Conservation (phyloP, 176 grass and related monocot genomes). For the Oryza meridionalis region DNA sequence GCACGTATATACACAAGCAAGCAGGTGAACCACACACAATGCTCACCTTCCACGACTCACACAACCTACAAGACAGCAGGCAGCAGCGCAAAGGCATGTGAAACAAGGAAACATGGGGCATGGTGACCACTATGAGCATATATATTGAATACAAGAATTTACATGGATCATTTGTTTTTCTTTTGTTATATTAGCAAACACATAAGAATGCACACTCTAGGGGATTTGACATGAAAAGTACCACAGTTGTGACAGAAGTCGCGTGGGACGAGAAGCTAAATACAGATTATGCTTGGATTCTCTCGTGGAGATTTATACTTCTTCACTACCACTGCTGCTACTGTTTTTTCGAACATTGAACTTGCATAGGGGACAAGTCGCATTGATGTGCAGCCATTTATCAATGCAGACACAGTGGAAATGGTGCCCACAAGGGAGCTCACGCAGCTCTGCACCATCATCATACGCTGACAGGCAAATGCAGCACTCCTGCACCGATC, state of each 20-base stretch:
- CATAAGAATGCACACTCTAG: background rate
- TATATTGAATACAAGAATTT: conserved; percentile 10
- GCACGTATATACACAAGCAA: background rate
- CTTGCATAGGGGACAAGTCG: conserved; percentile 79
- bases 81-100: background rate
- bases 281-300: background rate
- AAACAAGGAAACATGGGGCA: background rate
- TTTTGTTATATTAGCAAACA: conserved; percentile 10
- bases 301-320: conserved; percentile 43
- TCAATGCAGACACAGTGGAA: conserved; percentile 74
- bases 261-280: background rate
- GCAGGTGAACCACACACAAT: background rate
- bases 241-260: background rate
- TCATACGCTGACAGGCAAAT: conserved; percentile 70
- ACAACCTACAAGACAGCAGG: background rate
- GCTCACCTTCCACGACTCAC: background rate
- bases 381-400: conserved; percentile 79
- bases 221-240: conserved; percentile 9
- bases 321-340: conserved; percentile 62
- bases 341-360: conserved; percentile 70
- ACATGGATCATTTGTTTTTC: conserved; percentile 17
- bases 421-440: conserved; percentile 75
- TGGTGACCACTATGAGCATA: background rate
- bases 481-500: conserved; percentile 64
- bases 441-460: conserved; percentile 66